Percentiles rank a stretch among this genome's conserved stretches.
These are phyloP conservation scores for Pisolithus sp. DNA, from an alignment of 768 basidiomycete genomes.

Conservation along the genomic window DNA sequence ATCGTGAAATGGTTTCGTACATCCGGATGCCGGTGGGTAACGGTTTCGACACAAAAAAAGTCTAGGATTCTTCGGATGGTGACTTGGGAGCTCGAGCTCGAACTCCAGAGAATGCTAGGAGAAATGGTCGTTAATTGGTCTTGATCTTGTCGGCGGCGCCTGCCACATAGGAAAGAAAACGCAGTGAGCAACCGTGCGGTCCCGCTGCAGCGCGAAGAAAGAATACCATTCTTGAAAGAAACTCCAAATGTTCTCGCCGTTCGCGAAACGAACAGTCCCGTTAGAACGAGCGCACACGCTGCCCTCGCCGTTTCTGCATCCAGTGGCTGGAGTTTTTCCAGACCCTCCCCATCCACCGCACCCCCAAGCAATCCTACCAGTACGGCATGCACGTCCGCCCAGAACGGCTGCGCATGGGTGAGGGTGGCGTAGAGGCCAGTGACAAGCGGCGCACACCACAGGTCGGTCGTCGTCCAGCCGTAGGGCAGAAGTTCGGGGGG, in stretches of 20 bases:
- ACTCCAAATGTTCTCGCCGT: conserved; percentile 58
- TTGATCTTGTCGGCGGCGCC: conserved; percentile 23
- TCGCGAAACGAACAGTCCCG: conserved; percentile 53
- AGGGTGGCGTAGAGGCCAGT: conserved; percentile 76
- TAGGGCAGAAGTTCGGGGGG: conserved; percentile 75
- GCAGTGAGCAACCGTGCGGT: not conserved
- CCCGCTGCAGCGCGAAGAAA: not conserved
- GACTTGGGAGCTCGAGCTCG: no score
- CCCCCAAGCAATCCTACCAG: conserved; percentile 43
- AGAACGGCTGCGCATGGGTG: conserved; percentile 84
- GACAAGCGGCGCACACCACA: conserved; percentile 78
- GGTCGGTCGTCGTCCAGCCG: conserved; percentile 81
- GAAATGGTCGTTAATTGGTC: conserved; percentile 10
- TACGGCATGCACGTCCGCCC: conserved; percentile 52
- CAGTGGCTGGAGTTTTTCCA: conserved; percentile 36
- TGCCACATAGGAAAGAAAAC: not conserved
- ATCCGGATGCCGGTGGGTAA: no score
- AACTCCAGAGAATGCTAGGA: not conserved
- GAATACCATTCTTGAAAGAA: conserved; percentile 14
- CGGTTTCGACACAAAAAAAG: no score
- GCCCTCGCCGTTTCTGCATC: conserved; percentile 65
- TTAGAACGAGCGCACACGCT: conserved; percentile 61
- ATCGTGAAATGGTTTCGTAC: no score
- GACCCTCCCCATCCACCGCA: conserved; percentile 12
- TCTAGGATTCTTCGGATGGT: no score